Evolutionary conservation across 2,329 filamentous ascomycete genomes (phyloP), one percentile per base, ranked within the genome.

Genomic region (Fusarium sp.): DNA sequence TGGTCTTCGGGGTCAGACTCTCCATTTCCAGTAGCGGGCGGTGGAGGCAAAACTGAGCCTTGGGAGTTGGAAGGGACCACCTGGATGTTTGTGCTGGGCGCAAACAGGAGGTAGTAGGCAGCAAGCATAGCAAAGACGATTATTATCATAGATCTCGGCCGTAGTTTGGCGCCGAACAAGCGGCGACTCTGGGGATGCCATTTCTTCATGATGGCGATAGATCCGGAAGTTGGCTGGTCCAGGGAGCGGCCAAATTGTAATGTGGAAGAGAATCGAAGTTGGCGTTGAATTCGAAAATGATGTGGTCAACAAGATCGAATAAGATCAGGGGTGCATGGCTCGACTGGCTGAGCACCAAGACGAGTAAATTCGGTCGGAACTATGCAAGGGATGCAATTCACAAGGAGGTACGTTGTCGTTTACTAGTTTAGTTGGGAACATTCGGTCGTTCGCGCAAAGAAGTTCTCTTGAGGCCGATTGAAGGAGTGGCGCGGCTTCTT

Each of bases 91-190:
- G 78, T 73, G 17, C 74, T 67, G 17, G 81, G 78, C 23, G 77
- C 78, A 65, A 85, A 80, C 23, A 85, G 67, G 45, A 85, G 69
- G 73, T 82, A 84, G 71, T 85, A 86, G 37, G 84, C 78, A n/a
- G 81, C 79, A 23, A 82, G 70, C 38, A 81, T 74, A 33, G 81
- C 81, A 26, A 85, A 62, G 35, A 78, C 77, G 27, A 85, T 75
- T 38, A 85, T 70, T 13, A 86, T 69, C 33, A 86, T 69, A 41
- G 81, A 78, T 74, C 80, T 83, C 58, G 83, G 82, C 64, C 84
- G 79, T 48, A 83, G 78, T 60, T 83, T 77, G 69, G 78, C 73
- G 63, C 77, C 69, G 55, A 79, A 69, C 56, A 76, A 73, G 57
- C 78, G 79, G 60, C 77, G 69, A 33, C 65, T 72, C 46, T 78